Evolutionary conservation across 2,329 filamentous ascomycete genomes (phyloP).

Genomic region (Botrytis tulipae): DNA sequence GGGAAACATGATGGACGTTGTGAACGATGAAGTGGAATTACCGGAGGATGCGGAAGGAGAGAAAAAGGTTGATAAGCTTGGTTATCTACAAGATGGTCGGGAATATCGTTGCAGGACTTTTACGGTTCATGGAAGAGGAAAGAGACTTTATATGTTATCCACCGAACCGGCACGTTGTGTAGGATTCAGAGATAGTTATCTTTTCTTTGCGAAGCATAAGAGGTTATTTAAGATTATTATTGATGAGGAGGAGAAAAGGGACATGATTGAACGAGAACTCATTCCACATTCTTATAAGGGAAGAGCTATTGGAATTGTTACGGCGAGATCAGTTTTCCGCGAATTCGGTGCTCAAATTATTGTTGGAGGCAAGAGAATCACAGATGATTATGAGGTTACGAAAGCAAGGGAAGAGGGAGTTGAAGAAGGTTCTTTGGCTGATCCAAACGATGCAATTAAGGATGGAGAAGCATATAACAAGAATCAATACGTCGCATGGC

Average conservation of each 20-base stretch:
- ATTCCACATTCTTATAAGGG: conserved; percentile 99
- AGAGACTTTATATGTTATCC: conserved; percentile 94
- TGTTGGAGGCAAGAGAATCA: conserved; percentile 80
- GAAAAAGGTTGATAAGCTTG: conserved; percentile 87
- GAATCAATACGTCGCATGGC: conserved; percentile 98
- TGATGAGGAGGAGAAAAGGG: conserved; percentile 93
- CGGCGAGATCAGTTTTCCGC: conserved; percentile 91
- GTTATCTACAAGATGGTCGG: conserved; percentile 76
- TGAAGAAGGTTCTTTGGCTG: conserved; percentile 85
- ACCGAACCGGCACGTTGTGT: conserved; percentile 96
- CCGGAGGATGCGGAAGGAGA: conserved; percentile 87
- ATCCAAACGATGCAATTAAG: conserved; percentile 79
- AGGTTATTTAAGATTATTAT: conserved; percentile 98
- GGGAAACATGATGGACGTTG: conserved; percentile 85
- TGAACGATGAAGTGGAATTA: conserved; percentile 86
- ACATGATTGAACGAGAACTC: conserved; percentile 91
- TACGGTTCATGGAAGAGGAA: conserved; percentile 78
- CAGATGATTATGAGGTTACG: conserved; percentile 85
- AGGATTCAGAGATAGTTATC: conserved; percentile 94
- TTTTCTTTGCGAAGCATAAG: conserved; percentile 98
- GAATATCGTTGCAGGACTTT: conserved; percentile 97
- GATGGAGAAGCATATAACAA: conserved; percentile 92
- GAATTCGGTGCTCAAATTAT: conserved; percentile 95
- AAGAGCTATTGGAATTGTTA: conserved; percentile 93
- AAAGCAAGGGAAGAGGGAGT: conserved; percentile 73